Evolutionary conservation across 75 land plant species (phyloP), one percentile per base, ranked within the genome.

Genomic region (Selaginella moellendorffii): DNA sequence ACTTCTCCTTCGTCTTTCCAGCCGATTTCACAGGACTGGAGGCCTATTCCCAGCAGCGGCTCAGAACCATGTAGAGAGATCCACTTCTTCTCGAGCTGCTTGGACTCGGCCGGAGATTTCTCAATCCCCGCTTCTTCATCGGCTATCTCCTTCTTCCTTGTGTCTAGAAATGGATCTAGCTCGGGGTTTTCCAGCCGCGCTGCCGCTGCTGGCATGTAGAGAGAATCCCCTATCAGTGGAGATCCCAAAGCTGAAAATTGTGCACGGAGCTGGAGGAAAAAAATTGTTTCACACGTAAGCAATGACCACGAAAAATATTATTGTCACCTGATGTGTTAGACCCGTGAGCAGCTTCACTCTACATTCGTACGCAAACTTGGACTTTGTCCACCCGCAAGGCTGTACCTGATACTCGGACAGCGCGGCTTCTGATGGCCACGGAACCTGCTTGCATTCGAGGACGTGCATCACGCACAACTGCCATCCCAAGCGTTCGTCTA

Each of bases 201-300:
- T 21, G 79, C 22, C 0, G 73, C 74, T 28, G 96, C 89, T 24
- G 89, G 95, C 84, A 81, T 88, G 68, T 92, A 92, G 79, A 88
- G 81, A 0, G 97, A 77, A 69, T 92, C 97, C 26, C 97, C 97
- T 67, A 92, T 79, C 58, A 92, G 63, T 27, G 97, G 97, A 10
- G 95, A 82, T 52, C 84, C 88, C 67, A 70, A 66, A 25, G 89
- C 95, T 54, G 97, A 95, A 53, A 88, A 70, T 60, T 92, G 97
- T 26, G 95, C 97, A 53, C 97, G 78, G 9, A 92, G 62, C 97
- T 92, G 86, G 67, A 75, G 9, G 8, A 56, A 9, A 56, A 56
- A 2, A 56, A 56, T 19, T 9, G n/a, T 56, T 36, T 24, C 5
- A n/a, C 17, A 26, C 26, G 28, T 62, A 10, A 62, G 2, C 10